Evolutionary conservation across 2,329 filamentous ascomycete genomes (phyloP).

Genomic region (Verticillium nubilum): DNA sequence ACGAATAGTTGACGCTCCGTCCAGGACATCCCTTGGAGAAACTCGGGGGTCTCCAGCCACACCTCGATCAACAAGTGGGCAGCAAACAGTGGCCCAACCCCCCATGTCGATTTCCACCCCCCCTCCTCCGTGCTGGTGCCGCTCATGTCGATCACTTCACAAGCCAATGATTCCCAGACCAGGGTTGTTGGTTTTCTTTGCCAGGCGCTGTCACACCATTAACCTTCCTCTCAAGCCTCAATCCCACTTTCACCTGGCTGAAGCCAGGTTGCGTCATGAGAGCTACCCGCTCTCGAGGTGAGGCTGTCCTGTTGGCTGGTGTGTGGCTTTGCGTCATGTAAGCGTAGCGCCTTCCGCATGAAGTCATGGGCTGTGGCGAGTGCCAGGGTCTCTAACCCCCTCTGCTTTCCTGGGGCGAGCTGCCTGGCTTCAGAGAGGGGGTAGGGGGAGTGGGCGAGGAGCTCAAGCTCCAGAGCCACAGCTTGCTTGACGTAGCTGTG

Average conservation of each 20-base stretch:
- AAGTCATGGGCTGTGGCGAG: constrained; percentile 13
- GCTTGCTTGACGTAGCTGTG: constrained; percentile 12
- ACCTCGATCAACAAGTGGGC: neutral
- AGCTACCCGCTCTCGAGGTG: constrained; percentile 1
- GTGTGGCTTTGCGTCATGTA: constrained; percentile 17
- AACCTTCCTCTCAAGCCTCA: constrained; percentile 2
- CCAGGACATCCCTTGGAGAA: neutral
- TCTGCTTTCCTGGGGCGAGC: neutral
- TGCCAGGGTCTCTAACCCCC: constrained; percentile 4
- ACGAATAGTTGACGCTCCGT: neutral
- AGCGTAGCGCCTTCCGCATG: constrained; percentile 6
- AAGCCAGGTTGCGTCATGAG: constrained; percentile 13
- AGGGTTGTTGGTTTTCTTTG: neutral
- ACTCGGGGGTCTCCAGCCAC: neutral
- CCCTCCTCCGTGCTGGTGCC: neutral
- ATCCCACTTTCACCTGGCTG: constrained; percentile 2
- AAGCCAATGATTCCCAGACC: constrained; percentile 9
- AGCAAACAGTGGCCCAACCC: neutral
- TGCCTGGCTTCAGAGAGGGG: neutral
- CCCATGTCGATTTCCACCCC: neutral
- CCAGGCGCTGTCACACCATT: constrained; percentile 10
- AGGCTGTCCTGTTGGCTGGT: neutral
- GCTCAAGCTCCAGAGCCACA: neutral
- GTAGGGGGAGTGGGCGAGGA: constrained; percentile 1
- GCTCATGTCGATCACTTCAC: constrained; percentile 23